Conservation (phyloP, 1,284 basidiomycete genomes). For the Pseudozyma tsukubaensis region DNA sequence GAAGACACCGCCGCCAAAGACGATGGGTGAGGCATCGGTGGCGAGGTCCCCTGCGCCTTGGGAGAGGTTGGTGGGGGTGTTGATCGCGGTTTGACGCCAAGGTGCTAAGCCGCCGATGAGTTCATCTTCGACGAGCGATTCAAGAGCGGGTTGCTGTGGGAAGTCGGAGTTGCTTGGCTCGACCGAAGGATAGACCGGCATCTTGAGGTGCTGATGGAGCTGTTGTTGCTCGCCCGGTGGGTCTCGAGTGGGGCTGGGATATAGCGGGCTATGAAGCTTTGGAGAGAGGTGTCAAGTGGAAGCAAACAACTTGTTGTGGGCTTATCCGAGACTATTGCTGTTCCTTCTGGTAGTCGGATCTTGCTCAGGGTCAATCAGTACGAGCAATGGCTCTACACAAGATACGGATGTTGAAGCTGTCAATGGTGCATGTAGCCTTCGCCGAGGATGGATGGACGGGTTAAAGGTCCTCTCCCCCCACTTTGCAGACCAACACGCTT, state of each 20-base stretch:
- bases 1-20: constrained; percentile 64
- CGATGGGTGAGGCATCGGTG: constrained; percentile 50
- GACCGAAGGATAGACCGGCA: constrained; percentile 50
- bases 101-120: constrained; percentile 42
- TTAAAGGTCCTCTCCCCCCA: constrained; percentile 16
- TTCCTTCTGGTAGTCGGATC: too few species aligned
- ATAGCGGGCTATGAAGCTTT: too few species aligned
- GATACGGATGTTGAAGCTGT: too few species aligned
- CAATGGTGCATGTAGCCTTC: too few species aligned
- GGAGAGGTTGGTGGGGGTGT: constrained; percentile 17
- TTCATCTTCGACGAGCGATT: constrained; percentile 29
- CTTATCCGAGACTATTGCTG: too few species aligned
- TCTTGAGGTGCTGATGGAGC: constrained; percentile 1
- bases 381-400: too few species aligned
- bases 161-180: constrained; percentile 47
- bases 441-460: too few species aligned
- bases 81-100: constrained; percentile 30
- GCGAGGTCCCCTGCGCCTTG: constrained; percentile 20
- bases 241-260: not conserved
- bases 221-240: not conserved
- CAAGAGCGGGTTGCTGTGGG: constrained; percentile 35
- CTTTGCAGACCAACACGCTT: not conserved
- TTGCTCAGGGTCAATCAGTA: too few species aligned
- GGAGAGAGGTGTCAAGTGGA: too few species aligned
- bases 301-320: too few species aligned